Evolutionary conservation across 2,329 filamentous ascomycete genomes (phyloP).

Genomic region (Chrysoporthe puriensis): DNA sequence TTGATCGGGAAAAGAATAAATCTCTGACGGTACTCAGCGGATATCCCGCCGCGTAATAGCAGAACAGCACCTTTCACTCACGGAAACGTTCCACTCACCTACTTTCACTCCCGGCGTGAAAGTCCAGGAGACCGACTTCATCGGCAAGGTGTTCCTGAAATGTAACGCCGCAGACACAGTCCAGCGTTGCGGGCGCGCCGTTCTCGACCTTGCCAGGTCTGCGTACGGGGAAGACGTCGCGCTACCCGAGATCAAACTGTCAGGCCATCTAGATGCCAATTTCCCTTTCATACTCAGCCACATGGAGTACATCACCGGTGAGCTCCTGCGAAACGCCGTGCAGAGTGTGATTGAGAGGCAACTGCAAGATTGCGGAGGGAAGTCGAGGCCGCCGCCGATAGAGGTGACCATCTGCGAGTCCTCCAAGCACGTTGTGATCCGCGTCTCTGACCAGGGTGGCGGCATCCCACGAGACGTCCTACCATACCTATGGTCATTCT

Average conservation of each 20-base stretch:
- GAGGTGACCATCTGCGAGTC: conserved; percentile 95
- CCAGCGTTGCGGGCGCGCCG: conserved; percentile 76
- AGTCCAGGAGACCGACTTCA: conserved; percentile 76
- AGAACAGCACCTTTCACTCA: conserved; percentile 93
- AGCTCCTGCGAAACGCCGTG: conserved; percentile 91
- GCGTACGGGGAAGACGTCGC: conserved; percentile 72
- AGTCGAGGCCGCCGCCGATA: conserved; percentile 72
- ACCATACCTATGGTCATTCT: conserved; percentile 95
- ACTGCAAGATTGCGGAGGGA: conserved; percentile 40
- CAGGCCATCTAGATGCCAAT: conserved; percentile 84
- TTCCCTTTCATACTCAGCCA: conserved; percentile 97
- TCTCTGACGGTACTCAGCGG: conserved; percentile 54
- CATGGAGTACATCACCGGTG: conserved; percentile 95
- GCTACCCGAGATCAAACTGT: conserved; percentile 80
- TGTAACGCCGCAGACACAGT: conserved; percentile 92
- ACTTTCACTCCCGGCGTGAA: conserved; percentile 81
- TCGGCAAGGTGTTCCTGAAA: conserved; percentile 92
- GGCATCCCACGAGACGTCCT: conserved; percentile 85
- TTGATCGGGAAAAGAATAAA: not conserved
- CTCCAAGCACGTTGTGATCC: conserved; percentile 91
- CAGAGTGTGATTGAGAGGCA: conserved; percentile 86
- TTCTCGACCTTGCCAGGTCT: conserved; percentile 72
- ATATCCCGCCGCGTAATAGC: conserved; percentile 97
- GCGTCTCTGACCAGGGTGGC: conserved; percentile 93
- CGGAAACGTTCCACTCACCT: conserved; percentile 88